These are phyloP conservation scores for Ceriops decandra DNA, from an alignment of 345 rosid species.

Conservation along the genomic window DNA sequence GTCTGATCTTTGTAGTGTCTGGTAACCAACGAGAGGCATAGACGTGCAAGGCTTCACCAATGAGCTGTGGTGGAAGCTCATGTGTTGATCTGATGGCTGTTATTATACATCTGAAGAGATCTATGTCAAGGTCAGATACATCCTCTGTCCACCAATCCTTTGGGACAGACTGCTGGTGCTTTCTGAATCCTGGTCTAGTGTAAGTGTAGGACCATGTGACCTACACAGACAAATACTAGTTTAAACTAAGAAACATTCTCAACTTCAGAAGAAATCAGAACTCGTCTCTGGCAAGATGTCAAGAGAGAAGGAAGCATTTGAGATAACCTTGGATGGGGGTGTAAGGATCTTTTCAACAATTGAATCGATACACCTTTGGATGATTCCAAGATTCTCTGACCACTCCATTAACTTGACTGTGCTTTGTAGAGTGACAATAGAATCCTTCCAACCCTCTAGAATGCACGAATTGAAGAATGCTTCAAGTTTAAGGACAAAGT, in stretches of 20 bases:
- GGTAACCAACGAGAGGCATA: slow-evolving; percentile 94
- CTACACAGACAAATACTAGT: slow-evolving; percentile 31
- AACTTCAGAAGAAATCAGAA: neutral
- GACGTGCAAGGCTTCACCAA: slow-evolving; percentile 94
- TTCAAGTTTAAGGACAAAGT: slow-evolving; percentile 73
- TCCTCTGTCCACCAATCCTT: slow-evolving; percentile 99
- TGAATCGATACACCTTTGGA: slow-evolving; percentile 80
- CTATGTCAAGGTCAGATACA: slow-evolving; percentile 83
- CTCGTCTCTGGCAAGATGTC: neutral
- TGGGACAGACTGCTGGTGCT: slow-evolving; percentile 63
- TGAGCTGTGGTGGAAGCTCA: slow-evolving; percentile 68
- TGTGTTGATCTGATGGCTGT: slow-evolving; percentile 64
- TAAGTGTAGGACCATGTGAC: slow-evolving; percentile 93
- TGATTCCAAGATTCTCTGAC: slow-evolving; percentile 89
- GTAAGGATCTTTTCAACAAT: slow-evolving; percentile 81
- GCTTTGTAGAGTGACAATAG: slow-evolving; percentile 63
- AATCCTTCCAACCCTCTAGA: slow-evolving; percentile 95
- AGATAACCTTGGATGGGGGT: slow-evolving; percentile 59
- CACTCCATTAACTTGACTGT: slow-evolving; percentile 67
- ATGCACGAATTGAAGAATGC: slow-evolving; percentile 89
- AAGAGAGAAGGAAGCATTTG: neutral
- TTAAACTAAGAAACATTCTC: neutral
- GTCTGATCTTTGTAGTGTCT: slow-evolving; percentile 41
- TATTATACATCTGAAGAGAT: slow-evolving; percentile 75
- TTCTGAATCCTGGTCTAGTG: slow-evolving; percentile 70